Conservation (phyloP, 2,329 filamentous ascomycete genomes). For the Colletotrichum graminicola region DNA sequence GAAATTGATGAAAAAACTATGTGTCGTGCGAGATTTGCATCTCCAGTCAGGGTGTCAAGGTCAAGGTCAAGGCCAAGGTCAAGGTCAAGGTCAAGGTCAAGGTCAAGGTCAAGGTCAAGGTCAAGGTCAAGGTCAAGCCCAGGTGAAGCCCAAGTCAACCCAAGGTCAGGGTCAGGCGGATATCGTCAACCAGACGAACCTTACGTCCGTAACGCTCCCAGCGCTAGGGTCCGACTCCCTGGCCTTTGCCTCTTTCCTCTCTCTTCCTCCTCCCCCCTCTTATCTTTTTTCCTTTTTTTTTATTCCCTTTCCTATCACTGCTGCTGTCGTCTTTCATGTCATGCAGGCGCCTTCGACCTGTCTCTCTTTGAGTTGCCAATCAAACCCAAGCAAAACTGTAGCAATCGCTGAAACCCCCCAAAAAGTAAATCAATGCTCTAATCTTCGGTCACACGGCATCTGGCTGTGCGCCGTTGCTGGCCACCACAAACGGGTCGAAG, state of each 20-base stretch:
- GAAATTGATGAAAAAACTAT: background rate
- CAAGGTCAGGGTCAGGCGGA: background rate
- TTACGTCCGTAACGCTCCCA: background rate
- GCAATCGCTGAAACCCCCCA: background rate
- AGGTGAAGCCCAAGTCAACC: too few relatives aligned
- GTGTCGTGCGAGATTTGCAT: background rate
- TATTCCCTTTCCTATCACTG: background rate
- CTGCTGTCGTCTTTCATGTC: slow-evolving; percentile 4
- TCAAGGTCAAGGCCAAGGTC: background rate
- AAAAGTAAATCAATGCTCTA: background rate
- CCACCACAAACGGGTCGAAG: slow-evolving; percentile 1
- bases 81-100: background rate
- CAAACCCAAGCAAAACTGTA: background rate
- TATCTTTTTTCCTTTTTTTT: background rate
- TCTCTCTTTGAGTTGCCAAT: slow-evolving; percentile 4
- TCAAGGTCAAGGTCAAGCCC: background rate
- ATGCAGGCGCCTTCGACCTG: slow-evolving; percentile 7
- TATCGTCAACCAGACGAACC: background rate
- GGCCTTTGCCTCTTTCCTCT: background rate
- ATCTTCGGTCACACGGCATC: slow-evolving; percentile 23
- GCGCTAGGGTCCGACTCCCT: background rate
- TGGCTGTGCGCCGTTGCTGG: background rate
- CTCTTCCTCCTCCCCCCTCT: too few relatives aligned
- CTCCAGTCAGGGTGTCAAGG: background rate
- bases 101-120: background rate